Evolutionary conservation across 2,329 filamentous ascomycete genomes (phyloP).

Genomic region (Talaromyces sp.): DNA sequence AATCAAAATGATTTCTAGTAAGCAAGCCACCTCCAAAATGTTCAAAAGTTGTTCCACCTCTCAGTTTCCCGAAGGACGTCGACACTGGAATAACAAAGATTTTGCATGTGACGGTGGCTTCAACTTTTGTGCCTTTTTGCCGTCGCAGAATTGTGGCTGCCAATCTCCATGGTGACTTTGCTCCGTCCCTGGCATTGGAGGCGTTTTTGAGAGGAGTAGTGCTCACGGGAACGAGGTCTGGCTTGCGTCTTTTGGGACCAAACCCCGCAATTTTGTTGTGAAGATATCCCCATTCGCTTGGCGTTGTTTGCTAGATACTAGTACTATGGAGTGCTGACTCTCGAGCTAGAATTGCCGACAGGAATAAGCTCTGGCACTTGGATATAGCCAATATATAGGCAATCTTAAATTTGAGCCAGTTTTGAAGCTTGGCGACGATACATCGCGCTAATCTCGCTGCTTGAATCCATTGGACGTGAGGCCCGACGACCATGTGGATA

Average conservation of each 20-base stretch:
- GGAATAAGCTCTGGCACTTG: neutral
- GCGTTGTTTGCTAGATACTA: neutral
- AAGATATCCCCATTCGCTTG: neutral
- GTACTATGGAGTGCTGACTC: neutral
- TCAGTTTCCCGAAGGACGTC: neutral
- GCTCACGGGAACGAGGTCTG: neutral
- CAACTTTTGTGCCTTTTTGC: neutral
- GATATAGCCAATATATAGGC: neutral
- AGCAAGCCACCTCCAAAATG: too few relatives aligned
- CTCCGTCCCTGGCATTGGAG: neutral
- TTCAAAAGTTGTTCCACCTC: neutral
- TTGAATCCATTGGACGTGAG: neutral
- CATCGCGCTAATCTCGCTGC: neutral
- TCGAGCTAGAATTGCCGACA: neutral
- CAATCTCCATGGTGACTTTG: neutral
- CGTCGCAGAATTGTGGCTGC: neutral
- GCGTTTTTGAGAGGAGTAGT: neutral
- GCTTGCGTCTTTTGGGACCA: neutral
- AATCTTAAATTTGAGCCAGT: neutral
- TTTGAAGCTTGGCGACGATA: neutral
- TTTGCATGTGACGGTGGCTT: neutral
- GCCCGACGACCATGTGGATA: neutral
- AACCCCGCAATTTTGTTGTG: neutral
- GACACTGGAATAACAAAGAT: neutral
- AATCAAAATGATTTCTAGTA: too few relatives aligned